These are phyloP conservation scores for Linderniella brevidens DNA, from an alignment of 257 asterid species.

Conservation along the genomic window DNA sequence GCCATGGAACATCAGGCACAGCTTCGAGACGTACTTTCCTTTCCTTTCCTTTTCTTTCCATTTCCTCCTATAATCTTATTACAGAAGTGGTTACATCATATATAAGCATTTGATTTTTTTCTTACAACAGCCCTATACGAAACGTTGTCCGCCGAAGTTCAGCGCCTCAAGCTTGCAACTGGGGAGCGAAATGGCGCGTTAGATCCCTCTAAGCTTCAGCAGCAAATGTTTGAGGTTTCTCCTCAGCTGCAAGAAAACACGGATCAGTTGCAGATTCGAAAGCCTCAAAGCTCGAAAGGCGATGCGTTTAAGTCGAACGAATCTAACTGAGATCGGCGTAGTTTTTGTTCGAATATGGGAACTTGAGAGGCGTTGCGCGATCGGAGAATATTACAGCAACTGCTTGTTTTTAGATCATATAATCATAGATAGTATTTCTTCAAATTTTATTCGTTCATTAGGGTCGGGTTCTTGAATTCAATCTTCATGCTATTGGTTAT, in stretches of 20 bases:
- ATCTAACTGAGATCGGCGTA: constrained; percentile 6
- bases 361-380: too few species aligned
- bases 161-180: constrained; percentile 41
- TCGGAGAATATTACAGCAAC: too few species aligned
- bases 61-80: background rate
- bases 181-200: constrained; percentile 18
- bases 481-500: too few species aligned
- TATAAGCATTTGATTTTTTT: background rate
- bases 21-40: constrained; percentile 40
- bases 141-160: constrained; percentile 48
- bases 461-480: too few species aligned
- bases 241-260: constrained; percentile 21
- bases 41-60: background rate
- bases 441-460: too few species aligned
- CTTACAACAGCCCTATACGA: constrained; percentile 43
- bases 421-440: too few species aligned
- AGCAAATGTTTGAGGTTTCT: constrained; percentile 35
- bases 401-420: too few species aligned
- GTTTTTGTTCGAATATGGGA: too few species aligned
- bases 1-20: constrained; percentile 79
- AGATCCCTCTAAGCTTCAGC: constrained; percentile 35
- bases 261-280: constrained; percentile 18
- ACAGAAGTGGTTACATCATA: background rate
- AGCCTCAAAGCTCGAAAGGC: constrained; percentile 14
- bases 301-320: constrained; percentile 17